Base-by-base conservation (phyloP, 306 rosid species). In the Canavalia gladiata region DNA sequence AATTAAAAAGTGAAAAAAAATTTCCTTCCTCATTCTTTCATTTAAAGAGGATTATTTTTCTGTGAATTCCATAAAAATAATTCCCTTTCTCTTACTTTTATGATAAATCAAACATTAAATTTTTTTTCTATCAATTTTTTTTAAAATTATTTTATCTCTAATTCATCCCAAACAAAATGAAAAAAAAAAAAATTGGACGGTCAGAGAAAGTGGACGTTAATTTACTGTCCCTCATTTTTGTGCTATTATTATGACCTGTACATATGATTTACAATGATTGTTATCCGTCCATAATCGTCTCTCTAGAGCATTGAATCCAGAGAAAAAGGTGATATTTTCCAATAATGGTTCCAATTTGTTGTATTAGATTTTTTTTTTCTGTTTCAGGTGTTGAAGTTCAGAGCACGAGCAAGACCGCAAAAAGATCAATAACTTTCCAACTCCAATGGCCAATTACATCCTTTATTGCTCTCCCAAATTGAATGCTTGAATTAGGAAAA, bases 181-280 rank as follows among this genome's bases (percentile, higher is more conserved):
- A 18, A 18, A 18, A 66, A 55, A 34, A 30, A 86, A 79, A 55
- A 74, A 52, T 71, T 62, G 79, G 80, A 57, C 6, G 72, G 85
- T 64, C 28, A 70, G 59, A 66, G 81, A 87, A 81, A 81, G 84
- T 72, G 57, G 82, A 88, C 87, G 91, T 90, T 88, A 90, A 81
- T 49, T 68, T 45, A 74, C 52, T 87, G 93, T 87, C 89, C 81
- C 87, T 84, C 86, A 75, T 57, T 58, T 82, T 84, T 83, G 84
- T 85, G 89, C 84, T 85, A 83, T 82, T 75, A 75, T 90, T 75
- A 75, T 87, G 87, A 86, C 87, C 34, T 47, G 2, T 50, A 33
- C 79, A 72, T 55, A 72, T 87, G 72, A 82, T 84, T 74, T 86
- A 88, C 46, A 82, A 90, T 87, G 31, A 90, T 90, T 76, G 77